phyloP scores from a whole-genome alignment of 1,139 yeast genomes.

The Yamadazyma triangularis region DNA sequence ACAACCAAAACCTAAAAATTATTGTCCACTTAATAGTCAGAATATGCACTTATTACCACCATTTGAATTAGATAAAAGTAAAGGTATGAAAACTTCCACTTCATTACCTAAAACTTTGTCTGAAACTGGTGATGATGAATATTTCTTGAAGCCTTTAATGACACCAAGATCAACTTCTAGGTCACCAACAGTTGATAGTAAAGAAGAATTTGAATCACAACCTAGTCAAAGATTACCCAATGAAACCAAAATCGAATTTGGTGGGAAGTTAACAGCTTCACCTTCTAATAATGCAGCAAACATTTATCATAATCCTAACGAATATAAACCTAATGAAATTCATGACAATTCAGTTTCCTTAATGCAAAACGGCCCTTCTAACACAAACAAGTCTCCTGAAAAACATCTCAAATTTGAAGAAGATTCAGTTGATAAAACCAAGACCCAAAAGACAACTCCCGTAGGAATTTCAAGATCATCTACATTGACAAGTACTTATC shows the following conservation, averaged over 20 bases:
- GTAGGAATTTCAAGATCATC: conserved; percentile 6
- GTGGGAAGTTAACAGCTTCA: conserved; percentile 1
- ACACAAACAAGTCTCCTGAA: conserved; percentile 4
- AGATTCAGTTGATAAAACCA: too few species aligned
- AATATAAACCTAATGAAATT: too few species aligned
- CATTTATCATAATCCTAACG: neutral
- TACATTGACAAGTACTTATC: conserved; percentile 7
- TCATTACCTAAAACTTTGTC: conserved; percentile 1
- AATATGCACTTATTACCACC: conserved; percentile 13
- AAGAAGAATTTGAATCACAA: neutral
- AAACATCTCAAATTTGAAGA: neutral
- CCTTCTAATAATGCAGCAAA: neutral
- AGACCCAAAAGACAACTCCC: neutral
- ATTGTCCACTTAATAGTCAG: conserved; percentile 6
- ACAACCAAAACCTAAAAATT: conserved; percentile 11
- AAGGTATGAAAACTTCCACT: conserved; percentile 1
- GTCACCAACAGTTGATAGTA: neutral
- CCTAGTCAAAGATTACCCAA: conserved; percentile 1
- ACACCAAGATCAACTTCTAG: conserved; percentile 4
- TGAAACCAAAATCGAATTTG: conserved; percentile 4
- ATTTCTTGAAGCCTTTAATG: conserved; percentile 9
- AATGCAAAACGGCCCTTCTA: too few species aligned
- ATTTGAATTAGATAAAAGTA: conserved; percentile 7
- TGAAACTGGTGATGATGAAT: conserved; percentile 1
- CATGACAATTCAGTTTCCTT: neutral